Evolutionary conservation across 2,329 filamentous ascomycete genomes (phyloP).

Genomic region (Scedosporium aurantiacum): DNA sequence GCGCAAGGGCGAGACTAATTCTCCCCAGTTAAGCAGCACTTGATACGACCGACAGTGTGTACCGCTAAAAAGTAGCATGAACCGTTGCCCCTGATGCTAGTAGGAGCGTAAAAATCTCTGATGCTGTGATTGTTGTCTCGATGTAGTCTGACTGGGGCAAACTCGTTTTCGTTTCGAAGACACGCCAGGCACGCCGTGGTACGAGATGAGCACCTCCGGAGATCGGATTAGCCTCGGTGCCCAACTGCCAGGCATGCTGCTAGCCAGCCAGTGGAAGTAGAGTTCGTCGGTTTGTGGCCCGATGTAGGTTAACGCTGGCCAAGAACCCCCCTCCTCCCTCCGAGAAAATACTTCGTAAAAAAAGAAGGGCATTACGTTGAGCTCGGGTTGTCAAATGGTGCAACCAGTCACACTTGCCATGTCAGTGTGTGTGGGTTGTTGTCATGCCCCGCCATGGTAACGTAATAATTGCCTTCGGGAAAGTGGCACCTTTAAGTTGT

Average conservation of each 20-base stretch:
- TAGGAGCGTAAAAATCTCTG: neutral
- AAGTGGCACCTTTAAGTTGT: neutral
- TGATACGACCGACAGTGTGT: no score
- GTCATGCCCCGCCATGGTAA: constrained; percentile 8
- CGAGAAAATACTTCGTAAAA: no score
- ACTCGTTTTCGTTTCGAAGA: neutral
- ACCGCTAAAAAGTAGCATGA: no score
- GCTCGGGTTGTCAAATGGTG: neutral
- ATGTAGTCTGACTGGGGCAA: neutral
- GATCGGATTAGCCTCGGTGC: neutral
- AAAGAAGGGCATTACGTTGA: no score
- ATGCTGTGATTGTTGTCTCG: neutral
- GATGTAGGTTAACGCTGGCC: no score
- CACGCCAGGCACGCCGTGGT: neutral
- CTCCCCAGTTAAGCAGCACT: no score
- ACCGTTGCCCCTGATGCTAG: no score
- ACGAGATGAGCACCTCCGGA: neutral
- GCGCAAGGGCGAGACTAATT: no score
- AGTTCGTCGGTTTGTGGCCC: neutral
- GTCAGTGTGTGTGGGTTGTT: no score
- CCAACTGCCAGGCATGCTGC: neutral
- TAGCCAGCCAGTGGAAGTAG: neutral
- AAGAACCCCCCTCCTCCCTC: no score
- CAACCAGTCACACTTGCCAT: no score
- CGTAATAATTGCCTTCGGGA: constrained; percentile 3